phyloP scores from a whole-genome alignment of 2,329 filamentous ascomycete genomes.

The Fusarium paranaense region DNA sequence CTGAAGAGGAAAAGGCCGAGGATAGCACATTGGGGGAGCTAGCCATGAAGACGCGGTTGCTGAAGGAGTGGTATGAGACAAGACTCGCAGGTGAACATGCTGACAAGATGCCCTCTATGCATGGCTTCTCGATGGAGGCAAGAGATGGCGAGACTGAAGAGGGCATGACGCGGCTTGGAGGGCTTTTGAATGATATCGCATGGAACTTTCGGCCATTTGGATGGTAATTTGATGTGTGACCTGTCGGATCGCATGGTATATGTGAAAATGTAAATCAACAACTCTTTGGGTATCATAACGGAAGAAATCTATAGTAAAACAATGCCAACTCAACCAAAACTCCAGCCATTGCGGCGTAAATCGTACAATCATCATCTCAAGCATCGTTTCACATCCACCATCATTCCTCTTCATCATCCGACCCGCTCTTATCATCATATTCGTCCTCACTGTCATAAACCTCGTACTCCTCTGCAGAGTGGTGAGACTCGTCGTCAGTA shows the following conservation, averaged over 20 bases:
- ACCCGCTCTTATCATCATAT: neutral
- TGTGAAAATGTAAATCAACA: neutral
- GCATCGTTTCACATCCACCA: neutral
- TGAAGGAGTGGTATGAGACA: slow-evolving; percentile 49
- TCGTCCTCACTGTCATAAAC: slow-evolving; percentile 3
- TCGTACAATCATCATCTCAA: slow-evolving; percentile 6
- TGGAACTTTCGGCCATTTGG: slow-evolving; percentile 34
- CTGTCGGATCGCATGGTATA: neutral
- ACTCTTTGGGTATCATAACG: slow-evolving; percentile 25
- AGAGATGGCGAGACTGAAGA: neutral
- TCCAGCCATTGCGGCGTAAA: neutral
- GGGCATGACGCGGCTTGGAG: slow-evolving; percentile 34
- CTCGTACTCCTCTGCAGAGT: neutral
- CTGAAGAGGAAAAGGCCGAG: slow-evolving; percentile 28
- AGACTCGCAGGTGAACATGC: slow-evolving; percentile 30
- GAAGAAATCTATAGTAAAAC: neutral
- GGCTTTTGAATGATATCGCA: slow-evolving; percentile 38
- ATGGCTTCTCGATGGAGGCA: neutral
- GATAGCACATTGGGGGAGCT: slow-evolving; percentile 31
- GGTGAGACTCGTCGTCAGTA: slow-evolving; percentile 1
- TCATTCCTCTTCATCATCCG: neutral
- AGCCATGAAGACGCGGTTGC: slow-evolving; percentile 41
- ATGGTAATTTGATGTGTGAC: neutral
- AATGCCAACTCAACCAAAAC: neutral
- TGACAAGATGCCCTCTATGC: neutral